A percentile compares a stretch with the other conserved stretches of the same genome.
Evolutionary conservation across 2,329 filamentous ascomycete genomes (phyloP).

Genomic region (Trichoderma sp.): DNA sequence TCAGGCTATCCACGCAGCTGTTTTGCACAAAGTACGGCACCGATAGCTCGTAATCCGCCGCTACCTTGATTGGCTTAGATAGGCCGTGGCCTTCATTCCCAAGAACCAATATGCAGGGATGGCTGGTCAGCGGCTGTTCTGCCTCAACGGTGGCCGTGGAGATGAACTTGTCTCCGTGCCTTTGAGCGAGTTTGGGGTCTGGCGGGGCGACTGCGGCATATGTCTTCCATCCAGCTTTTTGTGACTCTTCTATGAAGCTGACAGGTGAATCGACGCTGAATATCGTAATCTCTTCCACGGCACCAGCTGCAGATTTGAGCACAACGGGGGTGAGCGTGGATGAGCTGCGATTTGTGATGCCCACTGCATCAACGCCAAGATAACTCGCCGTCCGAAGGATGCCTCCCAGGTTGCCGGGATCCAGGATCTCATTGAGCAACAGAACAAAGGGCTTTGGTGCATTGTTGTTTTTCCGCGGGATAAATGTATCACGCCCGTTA

Average conservation of each 20-base stretch:
- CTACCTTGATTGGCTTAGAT: slow-evolving; percentile 57
- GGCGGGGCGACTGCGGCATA: slow-evolving; percentile 67
- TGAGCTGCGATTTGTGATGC: slow-evolving; percentile 69
- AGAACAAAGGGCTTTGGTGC: slow-evolving; percentile 65
- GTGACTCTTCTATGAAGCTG: slow-evolving; percentile 67
- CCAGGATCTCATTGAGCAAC: slow-evolving; percentile 71
- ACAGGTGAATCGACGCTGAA: slow-evolving; percentile 66
- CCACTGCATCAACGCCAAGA: slow-evolving; percentile 82
- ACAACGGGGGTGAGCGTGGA: slow-evolving; percentile 73
- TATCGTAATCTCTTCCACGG: slow-evolving; percentile 74
- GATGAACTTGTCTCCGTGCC: slow-evolving; percentile 43
- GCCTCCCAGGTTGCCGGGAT: slow-evolving; percentile 86
- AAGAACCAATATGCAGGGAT: slow-evolving; percentile 76
- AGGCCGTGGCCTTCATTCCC: slow-evolving; percentile 79
- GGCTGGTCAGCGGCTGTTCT: slow-evolving; percentile 49
- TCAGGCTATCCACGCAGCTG: slow-evolving; percentile 78
- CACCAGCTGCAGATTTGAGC: slow-evolving; percentile 84
- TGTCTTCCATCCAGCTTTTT: slow-evolving; percentile 72
- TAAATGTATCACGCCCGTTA: slow-evolving; percentile 63
- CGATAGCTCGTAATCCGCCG: slow-evolving; percentile 63
- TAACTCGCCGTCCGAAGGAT: slow-evolving; percentile 87
- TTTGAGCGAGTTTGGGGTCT: slow-evolving; percentile 32
- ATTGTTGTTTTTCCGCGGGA: slow-evolving; percentile 30
- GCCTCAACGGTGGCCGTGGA: slow-evolving; percentile 49
- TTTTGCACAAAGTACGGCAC: slow-evolving; percentile 57